Evolutionary conservation across 306 rosid species (phyloP), one percentile per base, ranked within the genome.

Genomic region (Hippophae gyantsensis): DNA sequence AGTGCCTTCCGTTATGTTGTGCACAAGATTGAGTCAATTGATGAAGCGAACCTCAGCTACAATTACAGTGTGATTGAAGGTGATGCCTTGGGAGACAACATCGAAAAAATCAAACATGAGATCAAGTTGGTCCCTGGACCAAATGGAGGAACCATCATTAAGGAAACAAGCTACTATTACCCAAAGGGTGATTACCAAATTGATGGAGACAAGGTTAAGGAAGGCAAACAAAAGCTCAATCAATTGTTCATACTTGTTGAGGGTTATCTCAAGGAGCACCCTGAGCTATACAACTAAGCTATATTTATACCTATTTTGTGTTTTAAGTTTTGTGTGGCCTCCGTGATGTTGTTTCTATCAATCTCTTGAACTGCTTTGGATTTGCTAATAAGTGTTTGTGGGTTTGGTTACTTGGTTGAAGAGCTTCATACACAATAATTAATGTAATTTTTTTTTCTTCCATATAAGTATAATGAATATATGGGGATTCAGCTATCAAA

Each of bases 31-130:
- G 75, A 79, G 5, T 52, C 13, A 11, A 1, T 75, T 10, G 84
- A 79, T n/a, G 40, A 43, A 6, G 65, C 10, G 6, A 74, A 75
- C 8, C 57, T 52, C 11, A 42, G 8, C 9, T 79, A 60, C 66
- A 65, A 52, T 40, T 71, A 68, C 54, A 71, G 66, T 10, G 12
- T 79, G 27, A 41, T 67, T 7, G 84, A 74, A 53, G 80, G 80
- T 32, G 72, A 56, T 25, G 51, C 48, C 7, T 8, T 79, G 10
- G 7, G 65, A 1, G 80, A 74, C n/a, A 11, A 11, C 10, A n/a
- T 71, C 2, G 80, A 79, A 64, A 64, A 74, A 48, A 71, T 79
- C 1, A 25, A 13, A 1, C 47, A 60, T 14, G 80, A 74, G 57
- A 60, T 56, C 61, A 79, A 71, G 43, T 1, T 79, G 1, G 56